Conservation (phyloP, 2,329 filamentous ascomycete genomes). For the Akanthomyces uredinophilus region DNA sequence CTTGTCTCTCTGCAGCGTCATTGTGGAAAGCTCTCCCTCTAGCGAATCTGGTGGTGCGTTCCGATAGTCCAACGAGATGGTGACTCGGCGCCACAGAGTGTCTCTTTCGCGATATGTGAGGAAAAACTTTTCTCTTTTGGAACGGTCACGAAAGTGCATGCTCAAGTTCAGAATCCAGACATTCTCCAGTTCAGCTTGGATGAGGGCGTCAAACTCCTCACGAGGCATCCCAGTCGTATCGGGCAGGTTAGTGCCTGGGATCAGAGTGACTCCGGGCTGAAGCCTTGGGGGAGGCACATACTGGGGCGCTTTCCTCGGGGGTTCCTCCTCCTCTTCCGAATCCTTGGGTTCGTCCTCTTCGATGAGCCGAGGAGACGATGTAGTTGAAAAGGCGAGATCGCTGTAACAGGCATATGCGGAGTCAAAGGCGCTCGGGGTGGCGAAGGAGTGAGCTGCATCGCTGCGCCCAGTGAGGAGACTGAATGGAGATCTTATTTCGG, state of each 20-base stretch:
- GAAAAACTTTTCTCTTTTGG: slow-evolving; percentile 94
- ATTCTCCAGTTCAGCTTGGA: slow-evolving; percentile 77
- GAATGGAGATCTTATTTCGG: slow-evolving; percentile 35
- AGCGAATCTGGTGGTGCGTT: slow-evolving; percentile 73
- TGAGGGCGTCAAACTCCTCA: slow-evolving; percentile 54
- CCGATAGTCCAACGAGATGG: slow-evolving; percentile 89
- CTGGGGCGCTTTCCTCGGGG: slow-evolving; percentile 17
- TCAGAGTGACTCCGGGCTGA: slow-evolving; percentile 20
- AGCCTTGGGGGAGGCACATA: background rate
- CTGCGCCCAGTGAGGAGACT: background rate
- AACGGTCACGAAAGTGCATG: slow-evolving; percentile 95
- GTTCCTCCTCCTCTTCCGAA: slow-evolving; percentile 24
- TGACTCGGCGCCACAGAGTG: slow-evolving; percentile 78
- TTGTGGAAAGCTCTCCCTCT: slow-evolving; percentile 72
- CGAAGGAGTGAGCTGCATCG: slow-evolving; percentile 4
- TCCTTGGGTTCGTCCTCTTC: background rate
- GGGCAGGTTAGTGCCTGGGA: slow-evolving; percentile 27
- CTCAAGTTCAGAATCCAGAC: slow-evolving; percentile 96
- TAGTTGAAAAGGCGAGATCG: slow-evolving; percentile 4
- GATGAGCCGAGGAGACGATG: background rate
- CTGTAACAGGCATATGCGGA: slow-evolving; percentile 1
- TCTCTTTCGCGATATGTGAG: slow-evolving; percentile 84
- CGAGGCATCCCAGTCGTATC: slow-evolving; percentile 47
- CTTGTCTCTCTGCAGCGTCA: slow-evolving; percentile 86
- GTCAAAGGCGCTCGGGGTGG: slow-evolving; percentile 5